A percentile compares a stretch with the other conserved stretches of the same genome.
phyloP scores from a whole-genome alignment of 495 filamentous ascomycete genomes.

The Trichoderma virens region DNA sequence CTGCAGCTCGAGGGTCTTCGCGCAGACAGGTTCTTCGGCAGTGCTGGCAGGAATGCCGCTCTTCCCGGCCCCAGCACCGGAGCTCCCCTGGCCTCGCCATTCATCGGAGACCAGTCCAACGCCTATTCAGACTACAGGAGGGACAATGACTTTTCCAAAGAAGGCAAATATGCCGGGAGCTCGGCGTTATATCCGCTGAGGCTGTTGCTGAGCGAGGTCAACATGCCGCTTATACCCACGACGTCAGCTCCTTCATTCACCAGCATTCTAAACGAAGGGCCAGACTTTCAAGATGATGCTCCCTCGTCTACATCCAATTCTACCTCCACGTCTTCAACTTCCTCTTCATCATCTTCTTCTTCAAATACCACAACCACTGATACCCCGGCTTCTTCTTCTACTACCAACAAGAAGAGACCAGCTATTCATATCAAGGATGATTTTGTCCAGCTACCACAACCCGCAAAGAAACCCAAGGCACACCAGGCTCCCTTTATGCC shows the following conservation, averaged over 20 bases:
- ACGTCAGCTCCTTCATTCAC: slow-evolving; percentile 34
- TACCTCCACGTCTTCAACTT: neutral
- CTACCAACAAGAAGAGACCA: slow-evolving; percentile 37
- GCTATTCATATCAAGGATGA: slow-evolving; percentile 38
- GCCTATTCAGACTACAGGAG: slow-evolving; percentile 12
- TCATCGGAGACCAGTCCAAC: slow-evolving; percentile 21
- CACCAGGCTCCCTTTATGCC: slow-evolving; percentile 39
- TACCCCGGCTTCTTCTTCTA: neutral
- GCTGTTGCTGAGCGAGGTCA: slow-evolving; percentile 19
- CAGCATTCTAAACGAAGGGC: slow-evolving; percentile 37
- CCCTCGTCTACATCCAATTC: neutral
- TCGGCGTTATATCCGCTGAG: slow-evolving; percentile 21
- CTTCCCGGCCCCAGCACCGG: neutral
- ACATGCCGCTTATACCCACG: slow-evolving; percentile 17
- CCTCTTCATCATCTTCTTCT: no score
- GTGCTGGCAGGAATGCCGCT: neutral
- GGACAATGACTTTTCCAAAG: slow-evolving; percentile 13
- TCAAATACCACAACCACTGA: neutral
- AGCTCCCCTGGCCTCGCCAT: slow-evolving; percentile 9
- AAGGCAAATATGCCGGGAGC: slow-evolving; percentile 9
- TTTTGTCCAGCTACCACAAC: slow-evolving; percentile 48
- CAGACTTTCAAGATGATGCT: slow-evolving; percentile 16
- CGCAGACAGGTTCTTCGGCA: neutral
- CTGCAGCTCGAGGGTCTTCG: slow-evolving; percentile 25
- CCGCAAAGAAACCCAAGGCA: slow-evolving; percentile 50